Conservation (phyloP, 2,329 filamentous ascomycete species). For the Hypoxylon rubiginosum region DNA sequence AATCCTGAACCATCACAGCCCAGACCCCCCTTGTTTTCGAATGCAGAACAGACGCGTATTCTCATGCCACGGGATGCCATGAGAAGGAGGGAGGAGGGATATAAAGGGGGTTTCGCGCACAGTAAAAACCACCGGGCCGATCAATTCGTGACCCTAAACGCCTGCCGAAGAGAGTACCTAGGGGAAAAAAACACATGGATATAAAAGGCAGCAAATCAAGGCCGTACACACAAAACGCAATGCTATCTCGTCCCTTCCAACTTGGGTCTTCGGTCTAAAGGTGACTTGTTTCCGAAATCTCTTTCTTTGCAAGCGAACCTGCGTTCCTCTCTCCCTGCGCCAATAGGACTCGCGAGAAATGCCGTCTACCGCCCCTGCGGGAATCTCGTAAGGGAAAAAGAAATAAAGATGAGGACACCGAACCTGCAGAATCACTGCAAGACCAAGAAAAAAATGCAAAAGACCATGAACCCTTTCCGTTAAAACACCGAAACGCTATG, state of each 20-base stretch:
- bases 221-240: constrained; percentile 16
- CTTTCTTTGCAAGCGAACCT: constrained; percentile 34
- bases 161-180: constrained; percentile 4
- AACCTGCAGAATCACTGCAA: constrained; percentile 15
- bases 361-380: constrained; percentile 12
- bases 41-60: constrained; percentile 27
- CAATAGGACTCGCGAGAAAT: constrained; percentile 13
- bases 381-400: constrained; percentile 1
- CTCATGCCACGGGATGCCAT: constrained; percentile 19
- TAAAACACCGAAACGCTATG: constrained; percentile 54
- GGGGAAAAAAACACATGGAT: constrained; percentile 22
- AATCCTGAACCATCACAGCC: constrained; percentile 14
- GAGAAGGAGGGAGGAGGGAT: constrained; percentile 18
- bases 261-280: constrained; percentile 39
- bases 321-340: constrained; percentile 17
- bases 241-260: constrained; percentile 31
- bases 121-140: constrained; percentile 14
- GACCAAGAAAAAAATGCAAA: constrained; percentile 38
- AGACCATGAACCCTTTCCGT: constrained; percentile 42
- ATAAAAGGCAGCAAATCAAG: constrained; percentile 16
- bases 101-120: constrained; percentile 3
- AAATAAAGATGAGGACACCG: background rate
- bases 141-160: constrained; percentile 27
- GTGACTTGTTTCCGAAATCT: constrained; percentile 31
- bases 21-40: constrained; percentile 16